Conservation (phyloP, 1,284 basidiomycete species). For the Ustilago loliicola region DNA sequence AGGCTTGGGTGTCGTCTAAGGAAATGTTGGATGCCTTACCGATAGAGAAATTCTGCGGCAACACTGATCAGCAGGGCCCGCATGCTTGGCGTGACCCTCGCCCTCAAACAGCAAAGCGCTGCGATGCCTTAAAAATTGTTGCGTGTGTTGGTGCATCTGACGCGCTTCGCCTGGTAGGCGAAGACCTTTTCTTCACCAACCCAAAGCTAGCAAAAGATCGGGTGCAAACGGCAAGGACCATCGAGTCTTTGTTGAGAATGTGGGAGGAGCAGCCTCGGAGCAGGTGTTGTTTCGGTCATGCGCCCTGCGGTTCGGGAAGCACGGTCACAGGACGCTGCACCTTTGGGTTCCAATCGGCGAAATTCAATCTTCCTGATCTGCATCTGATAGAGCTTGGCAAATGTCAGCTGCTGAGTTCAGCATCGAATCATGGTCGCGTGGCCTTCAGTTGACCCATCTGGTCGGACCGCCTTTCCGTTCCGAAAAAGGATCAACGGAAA, state of each 20-base stretch:
- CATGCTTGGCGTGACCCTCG: not conserved
- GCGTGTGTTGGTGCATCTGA: no score
- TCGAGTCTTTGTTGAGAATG: not conserved
- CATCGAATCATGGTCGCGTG: constrained; percentile 7
- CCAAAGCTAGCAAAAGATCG: not conserved
- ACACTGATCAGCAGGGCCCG: not conserved
- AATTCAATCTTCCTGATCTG: not conserved
- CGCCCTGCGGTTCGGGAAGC: constrained; percentile 4
- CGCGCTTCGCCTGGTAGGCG: no score
- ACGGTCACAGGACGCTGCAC: constrained; percentile 23
- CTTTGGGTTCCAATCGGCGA: not conserved
- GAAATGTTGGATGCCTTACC: not conserved
- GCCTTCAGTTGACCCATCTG: not conserved
- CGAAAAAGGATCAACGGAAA: constrained; percentile 3
- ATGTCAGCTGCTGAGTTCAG: not conserved
- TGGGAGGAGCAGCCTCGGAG: not conserved
- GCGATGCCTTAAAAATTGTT: no score
- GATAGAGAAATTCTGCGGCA: not conserved
- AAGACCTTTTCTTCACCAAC: no score
- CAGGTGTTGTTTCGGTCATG: not conserved
- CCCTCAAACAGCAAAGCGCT: not conserved
- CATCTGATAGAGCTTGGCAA: constrained; percentile 5
- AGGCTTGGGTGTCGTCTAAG: not conserved
- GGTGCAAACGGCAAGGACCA: not conserved
- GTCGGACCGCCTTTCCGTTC: not conserved